Evolutionary conservation across 2,329 filamentous ascomycete genomes (phyloP).

Genomic region (Hypoxylon sp.): DNA sequence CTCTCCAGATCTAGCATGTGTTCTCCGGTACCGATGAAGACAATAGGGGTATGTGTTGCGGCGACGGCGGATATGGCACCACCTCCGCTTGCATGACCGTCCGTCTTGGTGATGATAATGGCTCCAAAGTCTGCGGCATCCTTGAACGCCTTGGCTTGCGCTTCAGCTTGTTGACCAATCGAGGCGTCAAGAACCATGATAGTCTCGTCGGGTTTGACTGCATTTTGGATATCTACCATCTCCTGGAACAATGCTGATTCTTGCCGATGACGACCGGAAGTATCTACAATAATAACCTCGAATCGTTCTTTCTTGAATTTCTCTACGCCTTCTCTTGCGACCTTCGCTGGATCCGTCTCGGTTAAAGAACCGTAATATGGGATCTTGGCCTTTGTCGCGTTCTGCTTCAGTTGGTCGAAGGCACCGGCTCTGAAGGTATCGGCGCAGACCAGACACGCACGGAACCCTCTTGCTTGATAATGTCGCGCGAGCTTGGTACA

Average conservation of each 20-base stretch:
- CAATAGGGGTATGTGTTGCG: conserved; percentile 95
- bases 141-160: conserved; percentile 96
- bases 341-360: conserved; percentile 93
- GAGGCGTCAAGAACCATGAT: conserved; percentile 98
- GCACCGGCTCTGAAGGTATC: conserved; percentile 99
- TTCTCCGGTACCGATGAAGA: conserved; percentile 97
- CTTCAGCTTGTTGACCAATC: conserved; percentile 95
- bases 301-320: conserved; percentile 99
- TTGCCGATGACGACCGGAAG: conserved; percentile 93
- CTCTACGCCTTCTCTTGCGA: conserved; percentile 94
- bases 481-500: conserved; percentile 97
- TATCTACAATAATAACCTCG: conserved; percentile 99
- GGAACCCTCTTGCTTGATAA: conserved; percentile 95
- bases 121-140: conserved; percentile 96
- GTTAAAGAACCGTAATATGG: conserved; percentile 98
- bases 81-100: conserved; percentile 94
- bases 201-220: conserved; percentile 93
- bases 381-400: conserved; percentile 98
- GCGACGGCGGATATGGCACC: conserved; percentile 98
- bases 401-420: conserved; percentile 98
- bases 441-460: conserved; percentile 93
- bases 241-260: conserved; percentile 96
- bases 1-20: conserved; percentile 96
- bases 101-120: conserved; percentile 99
- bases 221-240: conserved; percentile 96